Conservation (phyloP, 2,329 filamentous ascomycete species). For the Byssochlamys sp. region DNA sequence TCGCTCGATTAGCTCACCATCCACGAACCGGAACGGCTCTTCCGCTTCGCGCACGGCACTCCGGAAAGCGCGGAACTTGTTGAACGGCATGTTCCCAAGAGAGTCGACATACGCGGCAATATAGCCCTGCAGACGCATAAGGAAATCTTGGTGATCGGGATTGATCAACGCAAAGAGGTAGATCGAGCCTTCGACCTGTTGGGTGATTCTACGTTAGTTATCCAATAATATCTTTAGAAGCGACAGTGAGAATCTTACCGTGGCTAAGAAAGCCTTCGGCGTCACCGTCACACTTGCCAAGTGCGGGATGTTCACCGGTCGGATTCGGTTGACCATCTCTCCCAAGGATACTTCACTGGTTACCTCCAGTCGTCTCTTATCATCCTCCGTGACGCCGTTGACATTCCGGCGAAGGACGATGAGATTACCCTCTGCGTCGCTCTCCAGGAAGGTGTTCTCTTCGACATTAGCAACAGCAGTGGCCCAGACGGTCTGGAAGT, state of each 20-base stretch:
- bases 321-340: slow-evolving; percentile 86
- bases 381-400: slow-evolving; percentile 63
- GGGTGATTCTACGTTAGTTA: background rate
- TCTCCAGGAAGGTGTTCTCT: slow-evolving; percentile 66
- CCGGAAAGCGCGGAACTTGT: slow-evolving; percentile 70
- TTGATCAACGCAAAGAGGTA: slow-evolving; percentile 80
- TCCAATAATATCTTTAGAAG: background rate
- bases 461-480: slow-evolving; percentile 68
- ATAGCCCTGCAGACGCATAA: slow-evolving; percentile 69
- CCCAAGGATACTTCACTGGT: slow-evolving; percentile 76
- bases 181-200: slow-evolving; percentile 75
- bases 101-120: slow-evolving; percentile 58
- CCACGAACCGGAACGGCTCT: slow-evolving; percentile 77
- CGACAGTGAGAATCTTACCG: slow-evolving; percentile 44
- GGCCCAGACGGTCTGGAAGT: slow-evolving; percentile 72
- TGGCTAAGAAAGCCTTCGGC: slow-evolving; percentile 78
- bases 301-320: slow-evolving; percentile 59
- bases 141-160: slow-evolving; percentile 61
- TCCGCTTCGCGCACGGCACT: slow-evolving; percentile 61
- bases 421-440: slow-evolving; percentile 80
- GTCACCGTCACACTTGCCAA: slow-evolving; percentile 58
- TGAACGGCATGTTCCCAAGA: slow-evolving; percentile 66
- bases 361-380: slow-evolving; percentile 59
- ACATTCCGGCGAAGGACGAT: slow-evolving; percentile 66
- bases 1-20: slow-evolving; percentile 79